phyloP scores from a whole-genome alignment of 495 filamentous ascomycete species.

The Viridothelium virens region DNA sequence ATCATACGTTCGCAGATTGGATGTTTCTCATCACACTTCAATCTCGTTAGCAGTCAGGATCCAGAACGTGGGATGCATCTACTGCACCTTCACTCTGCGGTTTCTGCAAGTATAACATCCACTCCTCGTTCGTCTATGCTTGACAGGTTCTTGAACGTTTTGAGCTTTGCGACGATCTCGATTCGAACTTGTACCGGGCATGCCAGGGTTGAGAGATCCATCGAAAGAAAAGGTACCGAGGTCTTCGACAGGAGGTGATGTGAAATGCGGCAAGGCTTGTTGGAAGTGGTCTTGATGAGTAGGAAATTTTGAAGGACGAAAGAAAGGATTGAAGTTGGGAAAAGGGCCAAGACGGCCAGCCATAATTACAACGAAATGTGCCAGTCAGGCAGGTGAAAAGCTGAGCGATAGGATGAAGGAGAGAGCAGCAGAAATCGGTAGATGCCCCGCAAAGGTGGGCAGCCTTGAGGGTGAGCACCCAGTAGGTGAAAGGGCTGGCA shows the following conservation, averaged over 20 bases:
- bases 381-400: conserved; percentile 1
- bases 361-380: background rate
- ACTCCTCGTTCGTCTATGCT: conserved; percentile 86
- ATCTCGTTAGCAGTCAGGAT: conserved; percentile 15
- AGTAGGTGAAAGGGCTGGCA: background rate
- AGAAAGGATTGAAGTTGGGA: conserved; percentile 9
- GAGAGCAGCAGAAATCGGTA: background rate
- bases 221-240: background rate
- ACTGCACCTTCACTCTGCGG: conserved; percentile 74
- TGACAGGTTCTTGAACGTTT: conserved; percentile 58
- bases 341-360: conserved; percentile 5
- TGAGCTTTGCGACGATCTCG: background rate
- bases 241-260: background rate
- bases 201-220: background rate
- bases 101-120: conserved; percentile 92
- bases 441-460: conserved; percentile 4
- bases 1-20: conserved; percentile 73
- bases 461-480: background rate
- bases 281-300: background rate
- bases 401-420: background rate
- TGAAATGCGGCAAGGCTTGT: conserved; percentile 2
- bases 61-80: conserved; percentile 15
- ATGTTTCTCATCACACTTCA: conserved; percentile 76
- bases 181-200: background rate
- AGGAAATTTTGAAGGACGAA: conserved; percentile 1